Evolutionary conservation across 495 filamentous ascomycete genomes (phyloP), one percentile per base, ranked within the genome.

Genomic region (Hypoxylon perforatum): DNA sequence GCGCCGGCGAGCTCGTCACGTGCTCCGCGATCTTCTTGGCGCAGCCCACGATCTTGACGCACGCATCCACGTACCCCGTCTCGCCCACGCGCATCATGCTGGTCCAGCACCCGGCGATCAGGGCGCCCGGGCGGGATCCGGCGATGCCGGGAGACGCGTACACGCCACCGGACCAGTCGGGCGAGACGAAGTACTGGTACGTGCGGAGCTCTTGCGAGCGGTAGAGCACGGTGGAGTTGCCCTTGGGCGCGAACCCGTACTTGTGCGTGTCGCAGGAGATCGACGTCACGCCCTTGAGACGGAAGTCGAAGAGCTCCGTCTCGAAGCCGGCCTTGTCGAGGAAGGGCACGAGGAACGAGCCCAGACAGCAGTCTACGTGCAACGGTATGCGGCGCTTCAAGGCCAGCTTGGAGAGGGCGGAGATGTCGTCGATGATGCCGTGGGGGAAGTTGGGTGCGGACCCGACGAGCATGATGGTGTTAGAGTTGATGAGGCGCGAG

Each of bases 181-280:
- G 90, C 35, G 91, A 93, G 76, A 99, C 87, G 77, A 97, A 98
- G 82, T 99, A 99, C 75, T 97, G 95, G 74, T 97, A 91, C 35
- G 84, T 83, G 61, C 95, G 88, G 47, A 96, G 86, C 42, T 85
- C 77, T 39, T 87, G 81, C 55, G 85, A 91, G 71, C 96, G 92
- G 82, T 98, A 98, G 54, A 99, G 86, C 15, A 97, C 78, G 8
- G 93, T 94, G 23, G 88, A 92, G 82, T 95, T 98, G 55, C 95
- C 95, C 78, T 98, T 98, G 19, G 95, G 95, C 0, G 95, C 96
- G 77, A 99, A 99, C 21, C 95, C 95, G 76, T 99, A 99, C 77
- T 99, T 99, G 81, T 99, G 95, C 25, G 95, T 99, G 75, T 99
- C 95, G 73, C 94, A 96, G 69, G 86, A 90, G 76, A 99, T 97